Percentiles rank a stretch among this genome's conserved stretches.
These are phyloP conservation scores for Ustilago bromivora DNA, from an alignment of 1,284 basidiomycete genomes.

Conservation along the genomic window DNA sequence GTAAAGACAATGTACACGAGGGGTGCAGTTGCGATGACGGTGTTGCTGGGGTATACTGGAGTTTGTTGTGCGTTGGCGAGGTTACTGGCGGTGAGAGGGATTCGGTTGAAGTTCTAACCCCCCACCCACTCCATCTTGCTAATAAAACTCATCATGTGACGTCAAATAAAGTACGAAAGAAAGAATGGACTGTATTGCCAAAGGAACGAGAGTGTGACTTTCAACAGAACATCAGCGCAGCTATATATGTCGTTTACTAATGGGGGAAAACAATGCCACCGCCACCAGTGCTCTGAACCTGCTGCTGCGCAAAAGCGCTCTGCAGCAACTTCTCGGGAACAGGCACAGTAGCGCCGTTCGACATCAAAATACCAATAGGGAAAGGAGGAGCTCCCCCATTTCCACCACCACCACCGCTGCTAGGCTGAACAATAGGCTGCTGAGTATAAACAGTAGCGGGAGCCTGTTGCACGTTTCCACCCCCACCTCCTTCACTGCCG, in stretches of 20 bases:
- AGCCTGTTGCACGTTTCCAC: background rate
- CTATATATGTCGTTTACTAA: background rate
- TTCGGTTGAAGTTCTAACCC: constrained; percentile 36
- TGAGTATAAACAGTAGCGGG: background rate
- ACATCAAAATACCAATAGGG: background rate
- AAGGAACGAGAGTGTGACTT: too few relatives aligned
- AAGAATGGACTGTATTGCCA: too few relatives aligned
- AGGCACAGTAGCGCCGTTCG: background rate
- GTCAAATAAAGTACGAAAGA: too few relatives aligned
- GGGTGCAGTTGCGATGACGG: constrained; percentile 75
- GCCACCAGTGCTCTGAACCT: background rate
- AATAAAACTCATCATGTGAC: too few relatives aligned
- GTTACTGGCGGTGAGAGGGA: constrained; percentile 12
- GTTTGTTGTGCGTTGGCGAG: constrained; percentile 72
- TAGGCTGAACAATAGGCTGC: background rate
- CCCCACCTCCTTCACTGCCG: background rate
- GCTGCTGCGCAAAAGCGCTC: background rate
- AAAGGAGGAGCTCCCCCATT: background rate
- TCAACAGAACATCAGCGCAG: background rate
- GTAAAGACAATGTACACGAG: constrained; percentile 85
- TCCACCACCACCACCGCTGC: background rate
- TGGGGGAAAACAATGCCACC: background rate
- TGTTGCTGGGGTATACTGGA: constrained; percentile 78
- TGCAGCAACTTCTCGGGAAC: background rate
- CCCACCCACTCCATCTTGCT: too few relatives aligned